These are phyloP conservation scores for Cucurbita argyrosperma DNA, from an alignment of 306 rosid genomes.

Conservation along the genomic window DNA sequence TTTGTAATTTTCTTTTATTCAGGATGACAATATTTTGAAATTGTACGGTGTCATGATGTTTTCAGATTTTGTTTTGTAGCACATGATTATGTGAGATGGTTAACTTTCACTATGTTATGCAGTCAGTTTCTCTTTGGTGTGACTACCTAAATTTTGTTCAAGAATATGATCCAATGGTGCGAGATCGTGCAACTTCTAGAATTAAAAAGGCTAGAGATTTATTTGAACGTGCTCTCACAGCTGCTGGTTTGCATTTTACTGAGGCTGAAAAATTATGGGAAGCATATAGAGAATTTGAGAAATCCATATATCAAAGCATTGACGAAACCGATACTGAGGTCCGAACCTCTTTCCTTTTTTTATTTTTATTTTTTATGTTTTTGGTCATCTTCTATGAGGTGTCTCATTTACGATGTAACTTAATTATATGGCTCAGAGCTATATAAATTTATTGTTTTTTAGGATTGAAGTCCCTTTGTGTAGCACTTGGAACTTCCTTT, in stretches of 20 bases:
- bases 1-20: not conserved
- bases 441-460: not conserved
- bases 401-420: not conserved
- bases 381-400: not conserved
- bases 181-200: slow-evolving; percentile 40
- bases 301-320: slow-evolving; percentile 33
- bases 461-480: not conserved
- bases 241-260: slow-evolving; percentile 71
- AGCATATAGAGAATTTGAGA: slow-evolving; percentile 63
- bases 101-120: slow-evolving; percentile 23
- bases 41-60: not conserved
- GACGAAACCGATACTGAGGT: slow-evolving; percentile 59
- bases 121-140: slow-evolving; percentile 73
- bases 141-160: slow-evolving; percentile 53
- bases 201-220: slow-evolving; percentile 59
- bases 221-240: slow-evolving; percentile 73
- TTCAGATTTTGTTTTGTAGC: not conserved
- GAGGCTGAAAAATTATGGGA: slow-evolving; percentile 77
- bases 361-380: not conserved
- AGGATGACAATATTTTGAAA: not conserved
- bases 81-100: slow-evolving; percentile 4
- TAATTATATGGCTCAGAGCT: not conserved
- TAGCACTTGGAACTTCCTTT: not conserved
- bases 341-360: not conserved
- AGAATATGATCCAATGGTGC: slow-evolving; percentile 47